Base-by-base conservation (phyloP, 176 grass and related monocot species). In the Bolboschoenus planiculmis region DNA sequence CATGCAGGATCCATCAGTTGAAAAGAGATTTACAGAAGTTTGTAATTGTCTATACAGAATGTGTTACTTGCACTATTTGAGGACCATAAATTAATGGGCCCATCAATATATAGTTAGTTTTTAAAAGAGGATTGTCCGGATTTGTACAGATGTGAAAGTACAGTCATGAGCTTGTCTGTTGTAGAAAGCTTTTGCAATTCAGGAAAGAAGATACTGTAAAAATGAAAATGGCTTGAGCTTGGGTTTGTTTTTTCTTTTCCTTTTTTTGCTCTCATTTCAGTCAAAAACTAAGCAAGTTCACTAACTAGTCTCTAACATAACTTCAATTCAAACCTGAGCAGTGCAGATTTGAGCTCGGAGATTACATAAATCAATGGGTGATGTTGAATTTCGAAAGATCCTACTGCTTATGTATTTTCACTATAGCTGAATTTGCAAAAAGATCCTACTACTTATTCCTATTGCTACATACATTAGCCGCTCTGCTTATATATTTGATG, bases 141-240 rank as follows among this genome's bases (percentile, higher is more conserved):
- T 82, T 65, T 82, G 80, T 82, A 82, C 58, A 82, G 79, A 82
- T 65, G 59, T 82, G 56, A 82, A 82, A 56, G 46, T 82, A 81
- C 55, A 81, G 51, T 81, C 55, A 26, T 81, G n/a, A 61, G 78
- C 78, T 81, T 81, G 78, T 61, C 55, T 43, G 21, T 81, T 81
- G 78, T 81, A 81, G 78, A 61, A 81, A 81, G 33, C 29, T 81
- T 81, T 43, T 81, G 78, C 54, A 39, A 81, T 81, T 81, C 30
- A 59, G 24, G 54, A 40, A 61, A 42, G 51, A 61, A 42, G 29
- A 81, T 81, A 61, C 55, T 51, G 37, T 26, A 51, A 46, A n/a
- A 82, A 63, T 82, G 37, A n/a, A 82, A 82, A 65, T 48, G 14
- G 53, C 57, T 43, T 74, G n/a, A 50, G 16, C 13, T 60, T 8